Evolutionary conservation across 495 filamentous ascomycete species (phyloP).

Genomic region (Penicillium cataractarum): DNA sequence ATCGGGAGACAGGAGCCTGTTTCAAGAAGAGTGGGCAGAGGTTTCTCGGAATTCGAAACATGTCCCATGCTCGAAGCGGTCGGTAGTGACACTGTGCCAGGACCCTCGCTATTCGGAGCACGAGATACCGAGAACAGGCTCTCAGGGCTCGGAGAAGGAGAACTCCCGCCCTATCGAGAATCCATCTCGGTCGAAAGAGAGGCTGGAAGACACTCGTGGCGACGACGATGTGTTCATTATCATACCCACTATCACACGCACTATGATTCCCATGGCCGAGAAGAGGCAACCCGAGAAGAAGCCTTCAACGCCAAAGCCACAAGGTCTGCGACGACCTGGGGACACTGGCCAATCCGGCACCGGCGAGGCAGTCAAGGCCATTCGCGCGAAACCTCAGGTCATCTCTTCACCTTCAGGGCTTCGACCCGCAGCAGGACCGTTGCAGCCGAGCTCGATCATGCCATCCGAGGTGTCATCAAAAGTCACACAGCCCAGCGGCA

Average conservation of each 20-base stretch:
- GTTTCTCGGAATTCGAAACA: slow-evolving; percentile 49
- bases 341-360: slow-evolving; percentile 27
- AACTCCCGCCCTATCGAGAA: slow-evolving; percentile 25
- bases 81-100: slow-evolving; percentile 35
- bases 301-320: slow-evolving; percentile 18
- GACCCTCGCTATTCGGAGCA: slow-evolving; percentile 30
- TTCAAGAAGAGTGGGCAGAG: slow-evolving; percentile 39
- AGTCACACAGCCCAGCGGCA: slow-evolving; percentile 13
- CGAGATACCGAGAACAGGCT: slow-evolving; percentile 23
- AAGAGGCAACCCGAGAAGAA: slow-evolving; percentile 20
- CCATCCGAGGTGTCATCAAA: slow-evolving; percentile 29
- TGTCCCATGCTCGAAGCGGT: slow-evolving; percentile 47
- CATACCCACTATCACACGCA: slow-evolving; percentile 53
- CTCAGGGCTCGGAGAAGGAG: slow-evolving; percentile 33
- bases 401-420: slow-evolving; percentile 38
- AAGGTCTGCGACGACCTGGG: slow-evolving; percentile 32
- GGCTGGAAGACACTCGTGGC: slow-evolving; percentile 19
- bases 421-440: slow-evolving; percentile 31
- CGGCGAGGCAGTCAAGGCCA: slow-evolving; percentile 38
- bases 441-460: slow-evolving; percentile 31
- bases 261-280: slow-evolving; percentile 32
- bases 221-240: slow-evolving; percentile 54
- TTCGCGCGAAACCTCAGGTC: slow-evolving; percentile 36
- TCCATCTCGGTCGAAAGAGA: slow-evolving; percentile 17
- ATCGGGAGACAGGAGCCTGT: slow-evolving; percentile 19